A percentile compares a stretch with the other conserved stretches of the same genome.
Evolutionary conservation across 2,329 filamentous ascomycete genomes (phyloP).

Genomic region (Calonectria henricotiae): DNA sequence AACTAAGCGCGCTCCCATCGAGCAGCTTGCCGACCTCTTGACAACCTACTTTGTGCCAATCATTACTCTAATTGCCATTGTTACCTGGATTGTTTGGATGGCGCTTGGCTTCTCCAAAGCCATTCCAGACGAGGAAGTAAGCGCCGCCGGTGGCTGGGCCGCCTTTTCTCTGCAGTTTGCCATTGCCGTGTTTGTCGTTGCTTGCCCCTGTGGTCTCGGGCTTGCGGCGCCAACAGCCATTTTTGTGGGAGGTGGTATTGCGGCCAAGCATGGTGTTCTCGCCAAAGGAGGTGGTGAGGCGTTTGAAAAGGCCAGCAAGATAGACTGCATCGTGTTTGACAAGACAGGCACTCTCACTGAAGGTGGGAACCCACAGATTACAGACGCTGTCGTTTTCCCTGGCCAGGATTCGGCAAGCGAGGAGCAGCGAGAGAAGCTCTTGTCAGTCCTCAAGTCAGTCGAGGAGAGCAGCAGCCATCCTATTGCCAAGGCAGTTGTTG

Average conservation of each 20-base stretch:
- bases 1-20: conserved; percentile 82
- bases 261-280: conserved; percentile 85
- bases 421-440: conserved; percentile 55
- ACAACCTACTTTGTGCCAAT: conserved; percentile 85
- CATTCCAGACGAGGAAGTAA: conserved; percentile 72
- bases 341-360: conserved; percentile 89
- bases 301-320: conserved; percentile 85
- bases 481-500: conserved; percentile 79
- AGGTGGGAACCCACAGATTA: conserved; percentile 80
- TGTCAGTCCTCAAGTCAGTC: conserved; percentile 73
- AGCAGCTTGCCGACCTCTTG: conserved; percentile 80
- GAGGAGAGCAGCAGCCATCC: conserved; percentile 84
- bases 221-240: conserved; percentile 90
- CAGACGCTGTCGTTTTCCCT: conserved; percentile 65
- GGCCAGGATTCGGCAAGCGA: conserved; percentile 46
- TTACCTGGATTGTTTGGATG: conserved; percentile 83
- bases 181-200: conserved; percentile 89
- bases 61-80: conserved; percentile 78
- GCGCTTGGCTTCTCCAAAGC: conserved; percentile 72
- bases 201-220: conserved; percentile 87
- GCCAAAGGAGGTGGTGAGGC: conserved; percentile 89
- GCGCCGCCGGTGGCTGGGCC: conserved; percentile 76
- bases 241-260: conserved; percentile 86
- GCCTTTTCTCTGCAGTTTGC: conserved; percentile 86
- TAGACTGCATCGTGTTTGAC: conserved; percentile 88